phyloP scores from a whole-genome alignment of 495 filamentous ascomycete species.

The Penicillium desertorum region DNA sequence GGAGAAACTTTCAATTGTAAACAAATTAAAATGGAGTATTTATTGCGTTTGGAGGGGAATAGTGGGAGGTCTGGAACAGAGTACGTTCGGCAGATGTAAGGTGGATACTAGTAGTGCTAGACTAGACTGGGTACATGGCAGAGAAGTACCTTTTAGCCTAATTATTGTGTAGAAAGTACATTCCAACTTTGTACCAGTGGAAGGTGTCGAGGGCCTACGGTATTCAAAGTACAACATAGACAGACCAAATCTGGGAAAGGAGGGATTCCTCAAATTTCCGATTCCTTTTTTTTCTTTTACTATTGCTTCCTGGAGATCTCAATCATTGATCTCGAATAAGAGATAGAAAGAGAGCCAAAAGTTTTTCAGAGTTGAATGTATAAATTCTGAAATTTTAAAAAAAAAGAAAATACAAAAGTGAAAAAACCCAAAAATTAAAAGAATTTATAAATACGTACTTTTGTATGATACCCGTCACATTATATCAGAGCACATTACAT shows the following conservation, averaged over 20 bases:
- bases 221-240: not conserved
- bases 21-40: constrained; percentile 12
- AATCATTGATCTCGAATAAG: not conserved
- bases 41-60: constrained; percentile 1
- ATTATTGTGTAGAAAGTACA: not conserved
- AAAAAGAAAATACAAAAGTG: constrained; percentile 11
- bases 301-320: not conserved
- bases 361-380: not conserved
- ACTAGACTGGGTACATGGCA: not conserved
- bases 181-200: constrained; percentile 3
- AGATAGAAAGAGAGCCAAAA: no score
- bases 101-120: constrained; percentile 15
- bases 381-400: constrained; percentile 3
- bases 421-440: constrained; percentile 9
- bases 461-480: constrained; percentile 16
- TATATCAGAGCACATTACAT: constrained; percentile 16
- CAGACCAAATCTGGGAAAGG: constrained; percentile 6
- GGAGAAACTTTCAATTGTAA: constrained; percentile 11
- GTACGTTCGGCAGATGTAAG: constrained; percentile 27
- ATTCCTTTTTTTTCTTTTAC: not conserved
- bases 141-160: not conserved
- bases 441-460: not conserved
- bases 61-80: constrained; percentile 23
- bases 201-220: not conserved
- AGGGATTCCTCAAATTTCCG: not conserved